Evolutionary conservation across 768 basidiomycete genomes (phyloP), one percentile per base, ranked within the genome.

Genomic region (Mycena vulgaris): DNA sequence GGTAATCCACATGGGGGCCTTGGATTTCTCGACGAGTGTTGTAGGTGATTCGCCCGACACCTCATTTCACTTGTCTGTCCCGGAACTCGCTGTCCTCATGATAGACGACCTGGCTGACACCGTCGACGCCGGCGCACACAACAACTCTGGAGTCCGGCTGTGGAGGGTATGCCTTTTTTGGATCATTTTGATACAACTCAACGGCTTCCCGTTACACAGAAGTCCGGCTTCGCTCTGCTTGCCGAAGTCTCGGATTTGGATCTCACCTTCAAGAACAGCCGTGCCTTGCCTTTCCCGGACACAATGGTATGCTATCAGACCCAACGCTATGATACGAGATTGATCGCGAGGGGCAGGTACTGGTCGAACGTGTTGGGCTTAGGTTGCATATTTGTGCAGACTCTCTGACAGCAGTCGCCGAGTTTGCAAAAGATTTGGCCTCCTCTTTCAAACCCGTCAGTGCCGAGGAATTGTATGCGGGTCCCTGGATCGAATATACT

Each of bases 371-470:
- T 17, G 80, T 89, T 39, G 82, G 80, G 21, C 78, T 95, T 6
- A 85, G 85, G 45, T 72, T 94, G 49, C 91, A 93, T 76, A 83
- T 95, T 28, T 95, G 93, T 75, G 94, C 95, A 14, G 95, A 96
- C 78, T 93, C 94, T 1, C 80, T 92, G 63, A 80, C 84, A 9
- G 88, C 89, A 1, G 79, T 95, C 31, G 82, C 86, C 0, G 83
- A 86, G 6, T 89, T 95, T 74, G 83, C 86, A 35, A 78, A 81
- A 27, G 89, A 91, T 74, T 72, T 93, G 59, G 78, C 80, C 2
- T 80, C 83, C n/a, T 75, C 83, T 9, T 85, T 89, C 73, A 80
- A 80, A 33, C 74, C 83, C 28, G 69, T 78, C 7, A 76, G 77
- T 9, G 78, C 81, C 19, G 74, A 80, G 30, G 75, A 75, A 47